Conservation (phyloP, 345 rosid species). For the Syzygium oleosum region DNA sequence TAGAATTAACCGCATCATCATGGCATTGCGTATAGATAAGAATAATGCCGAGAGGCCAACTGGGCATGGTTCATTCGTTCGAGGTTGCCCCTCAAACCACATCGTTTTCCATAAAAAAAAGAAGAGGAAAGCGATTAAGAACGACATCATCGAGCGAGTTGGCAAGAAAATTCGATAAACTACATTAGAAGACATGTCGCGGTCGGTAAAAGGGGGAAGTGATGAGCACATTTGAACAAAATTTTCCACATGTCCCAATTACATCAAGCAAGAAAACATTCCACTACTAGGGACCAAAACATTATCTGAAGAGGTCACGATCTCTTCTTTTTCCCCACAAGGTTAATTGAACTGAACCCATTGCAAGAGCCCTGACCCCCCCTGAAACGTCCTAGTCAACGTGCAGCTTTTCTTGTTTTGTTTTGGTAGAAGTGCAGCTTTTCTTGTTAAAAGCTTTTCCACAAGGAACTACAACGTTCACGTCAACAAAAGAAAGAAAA, state of each 20-base stretch:
- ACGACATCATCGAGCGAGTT: not conserved
- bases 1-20: not conserved
- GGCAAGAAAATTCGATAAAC: not conserved
- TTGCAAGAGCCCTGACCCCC: conserved; percentile 9
- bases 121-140: not conserved
- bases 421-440: not conserved
- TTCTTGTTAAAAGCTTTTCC: not conserved
- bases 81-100: not conserved
- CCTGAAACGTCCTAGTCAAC: conserved; percentile 25
- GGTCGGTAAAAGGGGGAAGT: not conserved
- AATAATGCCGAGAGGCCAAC: not conserved
- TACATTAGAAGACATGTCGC: not conserved
- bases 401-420: not conserved
- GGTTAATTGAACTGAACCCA: conserved; percentile 7
- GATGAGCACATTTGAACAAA: not conserved
- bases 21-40: not conserved
- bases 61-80: not conserved
- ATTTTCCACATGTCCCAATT: not conserved
- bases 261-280: conserved; percentile 18
- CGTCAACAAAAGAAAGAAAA: not conserved
- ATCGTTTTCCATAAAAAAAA: not conserved
- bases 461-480: not conserved
- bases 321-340: not conserved
- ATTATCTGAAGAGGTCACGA: not conserved
- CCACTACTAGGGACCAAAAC: conserved; percentile 2